A percentile compares a stretch with the other conserved stretches of the same genome.
phyloP scores from a whole-genome alignment of 116 monocot genomes.

The Cymodocea nodosa region DNA sequence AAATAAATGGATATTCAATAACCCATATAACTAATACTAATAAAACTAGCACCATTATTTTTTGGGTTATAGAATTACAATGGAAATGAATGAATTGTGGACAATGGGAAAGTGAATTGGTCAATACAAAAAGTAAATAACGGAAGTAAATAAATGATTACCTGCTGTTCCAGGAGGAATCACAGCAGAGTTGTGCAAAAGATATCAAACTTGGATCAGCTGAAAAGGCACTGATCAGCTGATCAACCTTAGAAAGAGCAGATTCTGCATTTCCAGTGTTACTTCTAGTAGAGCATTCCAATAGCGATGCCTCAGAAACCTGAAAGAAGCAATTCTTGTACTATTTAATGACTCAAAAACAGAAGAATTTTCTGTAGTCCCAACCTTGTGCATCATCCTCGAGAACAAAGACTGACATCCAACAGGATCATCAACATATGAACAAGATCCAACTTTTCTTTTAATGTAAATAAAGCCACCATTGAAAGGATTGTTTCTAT shows the following conservation, averaged over 20 bases:
- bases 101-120: too few species aligned
- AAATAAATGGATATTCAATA: too few species aligned
- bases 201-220: slow-evolving; percentile 93
- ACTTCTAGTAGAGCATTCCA: slow-evolving; percentile 6
- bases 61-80: too few species aligned
- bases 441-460: slow-evolving; percentile 85
- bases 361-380: background rate
- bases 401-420: slow-evolving; percentile 94
- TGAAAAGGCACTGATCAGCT: slow-evolving; percentile 84
- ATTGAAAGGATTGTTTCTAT: slow-evolving; percentile 68
- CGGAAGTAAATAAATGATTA: slow-evolving; percentile 11
- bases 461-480: slow-evolving; percentile 77
- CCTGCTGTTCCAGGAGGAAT: slow-evolving; percentile 50
- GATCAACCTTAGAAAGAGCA: slow-evolving; percentile 48
- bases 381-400: slow-evolving; percentile 82
- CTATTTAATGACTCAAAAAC: slow-evolving; percentile 1
- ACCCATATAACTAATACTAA: too few species aligned
- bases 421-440: slow-evolving; percentile 86
- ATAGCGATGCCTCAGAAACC: slow-evolving; percentile 41
- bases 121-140: too few species aligned
- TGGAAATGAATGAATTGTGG: too few species aligned
- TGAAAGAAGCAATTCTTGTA: slow-evolving; percentile 9
- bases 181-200: slow-evolving; percentile 72
- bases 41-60: too few species aligned
- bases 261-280: slow-evolving; percentile 14